A percentile compares a stretch with the other conserved stretches of the same genome.
Evolutionary conservation across 2,329 filamentous ascomycete genomes (phyloP).

Genomic region (Ophiostoma sp.): DNA sequence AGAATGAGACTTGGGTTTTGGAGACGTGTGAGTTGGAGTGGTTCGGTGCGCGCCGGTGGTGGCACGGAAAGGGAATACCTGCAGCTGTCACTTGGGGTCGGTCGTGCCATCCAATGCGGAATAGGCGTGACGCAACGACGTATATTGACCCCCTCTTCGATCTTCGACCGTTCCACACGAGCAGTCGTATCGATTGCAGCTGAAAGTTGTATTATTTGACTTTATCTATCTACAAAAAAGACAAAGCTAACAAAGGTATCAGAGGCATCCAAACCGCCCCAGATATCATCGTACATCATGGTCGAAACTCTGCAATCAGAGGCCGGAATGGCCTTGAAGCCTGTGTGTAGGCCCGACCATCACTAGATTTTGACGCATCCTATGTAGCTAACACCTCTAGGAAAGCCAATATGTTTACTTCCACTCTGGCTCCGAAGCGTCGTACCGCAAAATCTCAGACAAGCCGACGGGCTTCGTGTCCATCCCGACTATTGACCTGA

Average conservation of each 20-base stretch:
- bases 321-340: slow-evolving; percentile 6
- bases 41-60: not conserved
- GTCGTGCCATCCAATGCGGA: not conserved
- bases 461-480: slow-evolving; percentile 31
- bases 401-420: slow-evolving; percentile 33
- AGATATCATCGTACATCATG: slow-evolving; percentile 3
- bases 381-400: not conserved
- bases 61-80: not conserved
- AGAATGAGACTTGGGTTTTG: not conserved
- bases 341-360: not conserved
- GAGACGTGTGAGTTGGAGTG: not conserved
- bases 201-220: not conserved
- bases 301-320: slow-evolving; percentile 1
- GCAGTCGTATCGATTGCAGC: slow-evolving; percentile 2
- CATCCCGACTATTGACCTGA: slow-evolving; percentile 14
- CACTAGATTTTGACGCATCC: not conserved
- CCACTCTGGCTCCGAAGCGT: slow-evolving; percentile 33
- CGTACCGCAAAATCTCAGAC: slow-evolving; percentile 32
- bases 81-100: not conserved
- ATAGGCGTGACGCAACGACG: slow-evolving; percentile 1
- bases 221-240: not conserved
- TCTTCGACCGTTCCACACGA: not conserved
- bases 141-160: not conserved
- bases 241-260: not conserved
- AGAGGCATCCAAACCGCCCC: not conserved